These are phyloP conservation scores for Aspergillus luchuensis DNA, from an alignment of 2,329 filamentous ascomycete species.

Conservation along the genomic window DNA sequence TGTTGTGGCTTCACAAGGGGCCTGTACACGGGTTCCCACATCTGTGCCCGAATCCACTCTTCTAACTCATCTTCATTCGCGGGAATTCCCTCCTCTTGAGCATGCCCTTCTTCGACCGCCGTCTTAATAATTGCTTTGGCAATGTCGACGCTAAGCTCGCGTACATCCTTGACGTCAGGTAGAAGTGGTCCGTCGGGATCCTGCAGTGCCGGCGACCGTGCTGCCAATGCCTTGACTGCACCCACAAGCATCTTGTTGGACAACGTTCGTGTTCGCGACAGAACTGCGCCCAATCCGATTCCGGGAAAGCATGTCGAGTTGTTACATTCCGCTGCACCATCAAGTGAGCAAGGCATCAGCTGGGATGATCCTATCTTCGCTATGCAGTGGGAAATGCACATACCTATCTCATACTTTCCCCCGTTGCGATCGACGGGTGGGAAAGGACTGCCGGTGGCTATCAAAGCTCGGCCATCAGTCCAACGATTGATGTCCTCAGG, in stretches of 20 bases:
- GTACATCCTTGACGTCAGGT: slow-evolving; percentile 73
- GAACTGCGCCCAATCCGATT: slow-evolving; percentile 76
- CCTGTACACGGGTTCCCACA: slow-evolving; percentile 46
- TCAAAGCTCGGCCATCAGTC: slow-evolving; percentile 75
- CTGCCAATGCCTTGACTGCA: slow-evolving; percentile 72
- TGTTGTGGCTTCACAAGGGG: not conserved
- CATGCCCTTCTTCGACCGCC: slow-evolving; percentile 69
- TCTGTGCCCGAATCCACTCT: slow-evolving; percentile 45
- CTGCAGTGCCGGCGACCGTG: slow-evolving; percentile 68
- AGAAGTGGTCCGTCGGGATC: slow-evolving; percentile 68
- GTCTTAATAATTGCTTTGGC: slow-evolving; percentile 73
- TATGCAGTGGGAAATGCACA: slow-evolving; percentile 18
- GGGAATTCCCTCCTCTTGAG: slow-evolving; percentile 67
- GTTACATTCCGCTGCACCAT: slow-evolving; percentile 72
- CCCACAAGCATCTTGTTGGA: slow-evolving; percentile 81
- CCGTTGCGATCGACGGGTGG: slow-evolving; percentile 66
- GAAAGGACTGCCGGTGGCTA: slow-evolving; percentile 84
- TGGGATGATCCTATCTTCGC: not conserved
- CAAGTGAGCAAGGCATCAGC: not conserved
- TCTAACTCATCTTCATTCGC: slow-evolving; percentile 37
- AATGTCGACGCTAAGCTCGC: slow-evolving; percentile 75
- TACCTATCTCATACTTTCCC: slow-evolving; percentile 57
- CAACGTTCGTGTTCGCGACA: slow-evolving; percentile 67
- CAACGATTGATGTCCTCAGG: slow-evolving; percentile 75
- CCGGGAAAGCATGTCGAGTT: slow-evolving; percentile 85